Percentiles rank a stretch among this genome's conserved stretches.
Conservation (phyloP, 108 stramenopile genomes). For the Asterionellopsis glacialis region DNA sequence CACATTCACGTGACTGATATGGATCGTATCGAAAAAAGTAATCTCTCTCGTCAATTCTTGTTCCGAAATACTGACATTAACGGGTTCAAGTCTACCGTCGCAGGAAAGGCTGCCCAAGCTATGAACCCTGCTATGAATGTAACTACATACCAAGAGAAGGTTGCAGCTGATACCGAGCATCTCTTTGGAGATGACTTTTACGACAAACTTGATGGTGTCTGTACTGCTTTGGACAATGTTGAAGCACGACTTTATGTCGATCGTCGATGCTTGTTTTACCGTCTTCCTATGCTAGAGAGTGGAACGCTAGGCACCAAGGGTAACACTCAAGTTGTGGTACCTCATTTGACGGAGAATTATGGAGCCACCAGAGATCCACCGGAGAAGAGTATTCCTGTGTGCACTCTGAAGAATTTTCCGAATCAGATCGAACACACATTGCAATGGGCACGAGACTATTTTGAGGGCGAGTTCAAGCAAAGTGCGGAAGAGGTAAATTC, state of each 20-base stretch:
- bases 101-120: conserved; percentile 76
- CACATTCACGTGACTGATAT: conserved; percentile 96
- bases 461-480: conserved; percentile 97
- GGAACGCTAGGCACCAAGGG: conserved; percentile 99
- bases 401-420: conserved; percentile 99
- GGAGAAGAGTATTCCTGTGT: conserved; percentile 97
- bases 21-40: conserved; percentile 98
- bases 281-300: conserved; percentile 95
- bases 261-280: conserved; percentile 94
- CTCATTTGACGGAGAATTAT: conserved; percentile 96
- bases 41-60: conserved; percentile 95
- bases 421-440: conserved; percentile 97
- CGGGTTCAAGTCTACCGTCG: conserved; percentile 88
- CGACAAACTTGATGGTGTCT: conserved; percentile 89
- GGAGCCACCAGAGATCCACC: conserved; percentile 97
- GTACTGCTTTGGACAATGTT: conserved; percentile 98
- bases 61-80: conserved; percentile 95
- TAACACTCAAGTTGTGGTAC: conserved; percentile 96
- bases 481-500: conserved; percentile 91
- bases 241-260: conserved; percentile 98
- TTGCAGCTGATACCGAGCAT: conserved; percentile 91
- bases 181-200: conserved; percentile 98
- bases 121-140: conserved; percentile 93
- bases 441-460: conserved; percentile 99
- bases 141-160: conserved; percentile 87